phyloP scores from a whole-genome alignment of 1,284 basidiomycete species.

The Neonothopanus nambi region DNA sequence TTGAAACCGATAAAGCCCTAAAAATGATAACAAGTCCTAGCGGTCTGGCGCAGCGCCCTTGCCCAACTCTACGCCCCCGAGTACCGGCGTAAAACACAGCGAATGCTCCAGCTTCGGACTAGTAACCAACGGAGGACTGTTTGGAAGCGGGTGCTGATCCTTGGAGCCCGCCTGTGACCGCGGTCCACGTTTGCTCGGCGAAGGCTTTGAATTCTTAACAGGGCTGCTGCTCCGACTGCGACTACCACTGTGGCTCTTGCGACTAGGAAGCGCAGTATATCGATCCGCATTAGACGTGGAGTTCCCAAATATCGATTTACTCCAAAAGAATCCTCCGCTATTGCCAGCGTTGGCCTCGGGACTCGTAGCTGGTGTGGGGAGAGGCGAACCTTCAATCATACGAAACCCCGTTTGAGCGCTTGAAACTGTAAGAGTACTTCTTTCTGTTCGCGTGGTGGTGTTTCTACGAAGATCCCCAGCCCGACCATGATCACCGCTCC shows the following conservation, averaged over 20 bases:
- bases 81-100: constrained; percentile 14
- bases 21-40: too few species aligned
- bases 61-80: too few species aligned
- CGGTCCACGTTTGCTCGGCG: neutral
- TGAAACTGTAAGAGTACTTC: constrained; percentile 4
- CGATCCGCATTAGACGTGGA: constrained; percentile 3
- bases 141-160: constrained; percentile 10
- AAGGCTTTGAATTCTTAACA: neutral
- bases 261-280: constrained; percentile 10
- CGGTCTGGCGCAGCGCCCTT: too few species aligned
- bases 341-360: neutral
- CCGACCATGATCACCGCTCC: neutral
- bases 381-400: constrained; percentile 17
- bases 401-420: constrained; percentile 15
- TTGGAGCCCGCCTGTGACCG: neutral
- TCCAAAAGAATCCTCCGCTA: constrained; percentile 8
- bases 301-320: neutral
- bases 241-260: constrained; percentile 1
- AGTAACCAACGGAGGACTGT: constrained; percentile 14
- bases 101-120: constrained; percentile 13
- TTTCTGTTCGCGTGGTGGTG: constrained; percentile 4
- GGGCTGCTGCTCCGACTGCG: constrained; percentile 11
- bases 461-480: constrained; percentile 9
- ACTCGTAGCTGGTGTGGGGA: constrained; percentile 12
- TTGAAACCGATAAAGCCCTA: too few species aligned